A percentile compares a stretch with the other conserved stretches of the same genome.
Conservation (phyloP, 2,329 filamentous ascomycete genomes). For the Fusarium odoratissimum region DNA sequence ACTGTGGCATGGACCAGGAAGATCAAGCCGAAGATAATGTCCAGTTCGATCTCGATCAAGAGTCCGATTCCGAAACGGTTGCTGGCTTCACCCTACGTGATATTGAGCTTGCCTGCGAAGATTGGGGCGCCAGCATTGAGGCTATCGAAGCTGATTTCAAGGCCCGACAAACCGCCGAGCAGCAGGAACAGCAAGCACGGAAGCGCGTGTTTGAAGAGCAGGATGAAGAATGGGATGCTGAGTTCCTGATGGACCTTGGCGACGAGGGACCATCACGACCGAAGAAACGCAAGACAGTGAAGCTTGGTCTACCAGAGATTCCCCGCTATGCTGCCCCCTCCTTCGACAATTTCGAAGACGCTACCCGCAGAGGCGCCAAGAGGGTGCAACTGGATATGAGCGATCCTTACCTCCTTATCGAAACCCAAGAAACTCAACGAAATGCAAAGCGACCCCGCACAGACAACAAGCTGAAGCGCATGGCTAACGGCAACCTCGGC, state of each 20-base stretch:
- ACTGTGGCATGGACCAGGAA: slow-evolving; percentile 55
- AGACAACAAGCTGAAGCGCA: slow-evolving; percentile 71
- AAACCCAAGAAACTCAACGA: slow-evolving; percentile 76
- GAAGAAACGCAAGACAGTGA: slow-evolving; percentile 76
- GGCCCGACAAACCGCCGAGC: slow-evolving; percentile 47
- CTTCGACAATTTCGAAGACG: slow-evolving; percentile 83
- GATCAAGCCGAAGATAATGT: slow-evolving; percentile 51
- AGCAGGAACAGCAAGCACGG: slow-evolving; percentile 46
- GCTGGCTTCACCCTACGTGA: slow-evolving; percentile 83
- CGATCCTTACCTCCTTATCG: slow-evolving; percentile 86
- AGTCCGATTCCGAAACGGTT: slow-evolving; percentile 72
- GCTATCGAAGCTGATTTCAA: slow-evolving; percentile 56
- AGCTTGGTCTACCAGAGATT: slow-evolving; percentile 69
- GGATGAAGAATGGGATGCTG: slow-evolving; percentile 72
- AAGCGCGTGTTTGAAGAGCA: slow-evolving; percentile 54
- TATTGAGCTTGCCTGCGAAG: slow-evolving; percentile 84
- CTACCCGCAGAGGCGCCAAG: slow-evolving; percentile 79
- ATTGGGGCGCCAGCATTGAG: slow-evolving; percentile 79
- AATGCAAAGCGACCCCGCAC: slow-evolving; percentile 69
- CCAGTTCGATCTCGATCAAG: slow-evolving; percentile 61
- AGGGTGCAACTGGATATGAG: slow-evolving; percentile 86
- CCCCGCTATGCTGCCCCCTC: slow-evolving; percentile 73
- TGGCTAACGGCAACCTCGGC: slow-evolving; percentile 75
- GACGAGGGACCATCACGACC: slow-evolving; percentile 60
- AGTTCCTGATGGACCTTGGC: slow-evolving; percentile 65